A percentile compares a stretch with the other conserved stretches of the same genome.
These are phyloP conservation scores for Pyricularia sp. DNA, from an alignment of 2,329 filamentous ascomycete genomes.

Conservation along the genomic window DNA sequence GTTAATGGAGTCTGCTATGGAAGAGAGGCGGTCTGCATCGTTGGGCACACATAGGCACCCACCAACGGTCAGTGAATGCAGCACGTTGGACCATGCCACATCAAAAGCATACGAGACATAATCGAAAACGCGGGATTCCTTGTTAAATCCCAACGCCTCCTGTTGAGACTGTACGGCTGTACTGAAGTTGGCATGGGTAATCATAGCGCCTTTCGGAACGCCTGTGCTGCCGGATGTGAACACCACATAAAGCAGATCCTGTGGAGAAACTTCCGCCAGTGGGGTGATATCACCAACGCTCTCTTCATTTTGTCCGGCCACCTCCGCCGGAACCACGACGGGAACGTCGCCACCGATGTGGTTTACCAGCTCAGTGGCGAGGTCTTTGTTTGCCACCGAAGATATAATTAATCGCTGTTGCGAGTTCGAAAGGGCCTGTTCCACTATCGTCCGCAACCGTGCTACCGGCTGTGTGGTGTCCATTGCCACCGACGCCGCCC, in stretches of 20 bases:
- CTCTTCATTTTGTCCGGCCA: too few species aligned
- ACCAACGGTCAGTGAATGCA: not conserved
- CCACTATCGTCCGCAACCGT: slow-evolving; percentile 7
- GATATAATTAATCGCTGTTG: too few species aligned
- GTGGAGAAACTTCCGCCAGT: too few species aligned
- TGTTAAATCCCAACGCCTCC: not conserved
- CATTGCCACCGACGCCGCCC: slow-evolving; percentile 14
- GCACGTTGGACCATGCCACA: slow-evolving; percentile 38
- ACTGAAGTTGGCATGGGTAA: slow-evolving; percentile 43
- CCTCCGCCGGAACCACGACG: too few species aligned
- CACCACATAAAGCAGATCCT: too few species aligned
- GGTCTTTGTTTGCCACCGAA: too few species aligned
- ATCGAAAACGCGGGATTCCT: slow-evolving; percentile 15
- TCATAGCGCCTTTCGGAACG: slow-evolving; percentile 48
- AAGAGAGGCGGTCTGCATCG: not conserved
- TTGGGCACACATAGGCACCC: not conserved
- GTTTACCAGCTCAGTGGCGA: too few species aligned
- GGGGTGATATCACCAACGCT: too few species aligned
- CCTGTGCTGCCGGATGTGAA: slow-evolving; percentile 52
- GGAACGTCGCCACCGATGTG: too few species aligned
- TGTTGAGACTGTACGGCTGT: slow-evolving; percentile 48
- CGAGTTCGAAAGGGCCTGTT: slow-evolving; percentile 26
- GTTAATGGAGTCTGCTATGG: slow-evolving; percentile 30
- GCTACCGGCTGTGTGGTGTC: slow-evolving; percentile 9
- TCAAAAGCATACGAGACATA: slow-evolving; percentile 28